Percentiles rank a stretch among this genome's conserved stretches.
Conservation (phyloP, 2,329 filamentous ascomycete genomes). For the Didymella exigua region DNA sequence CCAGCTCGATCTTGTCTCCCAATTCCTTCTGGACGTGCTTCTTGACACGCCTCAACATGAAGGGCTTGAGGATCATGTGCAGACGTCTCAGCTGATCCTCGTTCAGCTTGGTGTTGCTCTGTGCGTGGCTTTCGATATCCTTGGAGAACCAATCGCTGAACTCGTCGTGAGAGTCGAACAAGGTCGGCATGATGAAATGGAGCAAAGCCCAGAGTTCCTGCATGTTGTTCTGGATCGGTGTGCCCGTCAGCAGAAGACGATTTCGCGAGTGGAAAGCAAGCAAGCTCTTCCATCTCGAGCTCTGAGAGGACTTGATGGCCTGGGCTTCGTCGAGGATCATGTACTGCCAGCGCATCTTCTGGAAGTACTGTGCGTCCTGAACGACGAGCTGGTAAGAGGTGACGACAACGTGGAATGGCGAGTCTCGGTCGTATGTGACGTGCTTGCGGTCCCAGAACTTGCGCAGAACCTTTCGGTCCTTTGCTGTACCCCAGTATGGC, state of each 20-base stretch:
- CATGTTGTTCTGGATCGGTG: conserved; percentile 99
- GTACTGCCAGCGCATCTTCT: conserved; percentile 99
- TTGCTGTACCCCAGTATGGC: conserved; percentile 95
- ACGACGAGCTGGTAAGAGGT: conserved; percentile 98
- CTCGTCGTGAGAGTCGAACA: conserved; percentile 93
- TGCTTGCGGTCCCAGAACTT: conserved; percentile 99
- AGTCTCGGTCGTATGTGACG: conserved; percentile 90
- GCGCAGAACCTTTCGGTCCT: conserved; percentile 91
- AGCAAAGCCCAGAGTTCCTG: conserved; percentile 96
- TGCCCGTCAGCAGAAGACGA: conserved; percentile 89
- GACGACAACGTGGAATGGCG: conserved; percentile 92
- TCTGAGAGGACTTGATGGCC: conserved; percentile 97
- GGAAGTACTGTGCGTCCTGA: conserved; percentile 94
- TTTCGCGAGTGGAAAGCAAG: conserved; percentile 95
- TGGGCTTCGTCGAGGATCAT: conserved; percentile 99
- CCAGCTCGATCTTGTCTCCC: conserved; percentile 96
- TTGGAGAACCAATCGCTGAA: conserved; percentile 95
- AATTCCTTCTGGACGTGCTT: conserved; percentile 99
- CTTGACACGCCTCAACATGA: conserved; percentile 99
- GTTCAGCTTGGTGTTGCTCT: conserved; percentile 99
- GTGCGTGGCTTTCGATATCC: conserved; percentile 96
- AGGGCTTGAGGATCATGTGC: conserved; percentile 98
- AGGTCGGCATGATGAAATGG: conserved; percentile 99
- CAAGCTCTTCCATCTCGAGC: conserved; percentile 95
- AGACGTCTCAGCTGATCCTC: conserved; percentile 95